These are phyloP conservation scores for Amanita rimosa DNA, from an alignment of 768 basidiomycete genomes.

Conservation along the genomic window DNA sequence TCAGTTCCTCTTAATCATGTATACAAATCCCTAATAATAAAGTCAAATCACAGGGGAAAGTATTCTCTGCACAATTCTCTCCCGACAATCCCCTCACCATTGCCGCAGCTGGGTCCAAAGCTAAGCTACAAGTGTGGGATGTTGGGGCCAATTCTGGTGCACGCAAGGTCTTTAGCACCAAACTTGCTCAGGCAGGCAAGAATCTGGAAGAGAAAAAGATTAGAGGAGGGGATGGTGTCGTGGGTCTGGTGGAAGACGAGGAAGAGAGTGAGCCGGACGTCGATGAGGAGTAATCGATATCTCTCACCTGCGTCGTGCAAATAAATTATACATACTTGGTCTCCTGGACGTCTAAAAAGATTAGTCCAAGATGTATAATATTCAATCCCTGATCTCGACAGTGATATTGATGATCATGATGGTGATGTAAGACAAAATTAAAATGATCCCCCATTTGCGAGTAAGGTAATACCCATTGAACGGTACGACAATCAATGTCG, in stretches of 20 bases:
- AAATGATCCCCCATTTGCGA: slow-evolving; percentile 69
- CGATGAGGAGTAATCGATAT: slow-evolving; percentile 12
- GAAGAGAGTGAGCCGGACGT: slow-evolving; percentile 53
- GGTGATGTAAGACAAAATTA: slow-evolving; percentile 61
- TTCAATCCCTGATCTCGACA: slow-evolving; percentile 49
- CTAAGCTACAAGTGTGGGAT: slow-evolving; percentile 94
- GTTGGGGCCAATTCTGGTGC: slow-evolving; percentile 75
- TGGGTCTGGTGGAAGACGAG: slow-evolving; percentile 58
- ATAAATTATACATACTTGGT: not conserved
- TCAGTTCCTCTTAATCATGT: slow-evolving; percentile 22
- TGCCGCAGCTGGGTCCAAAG: slow-evolving; percentile 91
- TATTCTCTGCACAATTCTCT: slow-evolving; percentile 85
- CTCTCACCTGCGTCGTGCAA: not conserved
- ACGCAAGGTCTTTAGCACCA: slow-evolving; percentile 71
- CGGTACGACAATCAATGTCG: slow-evolving; percentile 79
- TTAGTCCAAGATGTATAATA: slow-evolving; percentile 5
- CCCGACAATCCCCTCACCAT: slow-evolving; percentile 92
- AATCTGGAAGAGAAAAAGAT: slow-evolving; percentile 50
- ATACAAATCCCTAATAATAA: not conserved
- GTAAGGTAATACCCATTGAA: slow-evolving; percentile 74
- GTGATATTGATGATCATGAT: slow-evolving; percentile 74
- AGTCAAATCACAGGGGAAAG: slow-evolving; percentile 64
- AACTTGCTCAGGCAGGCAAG: slow-evolving; percentile 65
- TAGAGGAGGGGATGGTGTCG: slow-evolving; percentile 45
- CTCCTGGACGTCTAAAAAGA: not conserved